phyloP scores from a whole-genome alignment of 495 filamentous ascomycete species.

The Margaritispora aquatica region DNA sequence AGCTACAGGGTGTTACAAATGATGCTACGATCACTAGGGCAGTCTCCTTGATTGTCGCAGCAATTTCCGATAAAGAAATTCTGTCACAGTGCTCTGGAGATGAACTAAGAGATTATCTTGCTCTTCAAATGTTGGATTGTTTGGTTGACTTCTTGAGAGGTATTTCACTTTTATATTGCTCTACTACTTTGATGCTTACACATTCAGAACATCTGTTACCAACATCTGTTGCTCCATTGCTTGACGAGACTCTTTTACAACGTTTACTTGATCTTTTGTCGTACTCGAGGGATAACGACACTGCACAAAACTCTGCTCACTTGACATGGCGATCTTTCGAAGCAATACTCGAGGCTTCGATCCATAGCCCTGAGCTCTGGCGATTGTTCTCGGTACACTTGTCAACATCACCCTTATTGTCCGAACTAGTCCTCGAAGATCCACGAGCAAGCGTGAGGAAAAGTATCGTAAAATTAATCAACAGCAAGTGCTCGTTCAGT shows the following conservation, averaged over 20 bases:
- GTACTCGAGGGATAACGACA: slow-evolving; percentile 19
- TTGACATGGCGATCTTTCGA: slow-evolving; percentile 50
- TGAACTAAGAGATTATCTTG: slow-evolving; percentile 31
- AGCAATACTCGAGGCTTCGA: slow-evolving; percentile 57
- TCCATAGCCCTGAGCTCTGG: slow-evolving; percentile 56
- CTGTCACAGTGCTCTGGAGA: slow-evolving; percentile 31
- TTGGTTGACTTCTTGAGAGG: slow-evolving; percentile 38
- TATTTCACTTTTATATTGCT: slow-evolving; percentile 15
- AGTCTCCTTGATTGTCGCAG: slow-evolving; percentile 38
- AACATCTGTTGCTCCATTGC: slow-evolving; percentile 5
- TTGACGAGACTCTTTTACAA: slow-evolving; percentile 18
- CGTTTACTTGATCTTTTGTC: slow-evolving; percentile 34
- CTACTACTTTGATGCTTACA: slow-evolving; percentile 4
- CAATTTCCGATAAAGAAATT: slow-evolving; percentile 38
- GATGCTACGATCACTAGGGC: slow-evolving; percentile 29
- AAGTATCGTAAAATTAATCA: slow-evolving; percentile 34
- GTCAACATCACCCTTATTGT: slow-evolving; percentile 26
- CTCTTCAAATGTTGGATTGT: slow-evolving; percentile 37
- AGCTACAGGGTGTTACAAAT: slow-evolving; percentile 10
- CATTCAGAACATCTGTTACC: slow-evolving; percentile 18
- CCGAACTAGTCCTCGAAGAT: slow-evolving; percentile 37
- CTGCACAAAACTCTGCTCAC: slow-evolving; percentile 30
- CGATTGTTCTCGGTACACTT: slow-evolving; percentile 39
- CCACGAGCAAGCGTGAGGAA: slow-evolving; percentile 33
- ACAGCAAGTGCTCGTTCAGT: slow-evolving; percentile 18